Evolutionary conservation across 176 grass and related monocot genomes (phyloP).

Genomic region (Urochloa ruziziensis): DNA sequence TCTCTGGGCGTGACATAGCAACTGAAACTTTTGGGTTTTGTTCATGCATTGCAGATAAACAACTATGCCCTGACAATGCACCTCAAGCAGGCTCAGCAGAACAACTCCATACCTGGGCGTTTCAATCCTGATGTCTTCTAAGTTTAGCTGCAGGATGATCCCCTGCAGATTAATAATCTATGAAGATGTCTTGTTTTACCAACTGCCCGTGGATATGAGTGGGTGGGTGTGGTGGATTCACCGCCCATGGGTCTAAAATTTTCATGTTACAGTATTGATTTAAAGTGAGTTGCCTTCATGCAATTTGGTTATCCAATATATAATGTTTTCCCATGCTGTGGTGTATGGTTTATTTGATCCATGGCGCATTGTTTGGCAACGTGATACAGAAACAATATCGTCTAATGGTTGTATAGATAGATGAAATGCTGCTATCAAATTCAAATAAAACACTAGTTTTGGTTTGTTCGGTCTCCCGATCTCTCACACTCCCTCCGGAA

Average conservation of each 20-base stretch:
- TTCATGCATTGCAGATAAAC: slow-evolving; percentile 53
- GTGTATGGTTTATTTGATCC: background rate
- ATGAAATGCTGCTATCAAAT: background rate
- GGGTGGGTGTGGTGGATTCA: background rate
- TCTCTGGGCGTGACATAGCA: background rate
- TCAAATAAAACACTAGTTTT: background rate
- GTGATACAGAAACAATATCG: no score
- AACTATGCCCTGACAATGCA: slow-evolving; percentile 84
- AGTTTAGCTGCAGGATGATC: background rate
- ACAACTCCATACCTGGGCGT: slow-evolving; percentile 58
- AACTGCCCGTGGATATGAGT: background rate
- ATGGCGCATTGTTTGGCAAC: background rate
- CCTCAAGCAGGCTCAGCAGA: slow-evolving; percentile 85
- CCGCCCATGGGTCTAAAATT: background rate
- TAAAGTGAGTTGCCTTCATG: background rate
- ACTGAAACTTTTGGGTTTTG: background rate
- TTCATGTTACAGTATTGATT: background rate
- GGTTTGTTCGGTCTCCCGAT: background rate
- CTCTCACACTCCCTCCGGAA: background rate
- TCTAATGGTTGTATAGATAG: background rate
- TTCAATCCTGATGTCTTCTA: slow-evolving; percentile 82
- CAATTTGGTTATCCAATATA: slow-evolving; percentile 5
- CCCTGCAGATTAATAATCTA: background rate
- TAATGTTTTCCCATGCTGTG: background rate
- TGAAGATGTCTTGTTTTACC: slow-evolving; percentile 19